These are phyloP conservation scores for Psilocybe cyanescens DNA, from an alignment of 768 basidiomycete genomes.

Conservation along the genomic window DNA sequence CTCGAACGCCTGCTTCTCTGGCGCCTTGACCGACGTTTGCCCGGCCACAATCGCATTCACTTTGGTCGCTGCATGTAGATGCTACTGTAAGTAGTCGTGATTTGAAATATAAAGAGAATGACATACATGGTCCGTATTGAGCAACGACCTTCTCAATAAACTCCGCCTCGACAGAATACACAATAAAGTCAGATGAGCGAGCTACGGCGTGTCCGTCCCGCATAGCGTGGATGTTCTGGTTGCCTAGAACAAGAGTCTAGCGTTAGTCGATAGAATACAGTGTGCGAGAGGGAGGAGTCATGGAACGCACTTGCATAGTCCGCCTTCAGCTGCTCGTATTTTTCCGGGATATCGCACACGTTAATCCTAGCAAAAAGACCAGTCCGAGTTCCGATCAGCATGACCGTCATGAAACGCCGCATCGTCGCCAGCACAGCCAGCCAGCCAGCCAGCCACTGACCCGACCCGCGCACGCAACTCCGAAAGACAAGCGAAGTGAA, in stretches of 20 bases:
- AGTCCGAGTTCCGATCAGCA: too few species aligned
- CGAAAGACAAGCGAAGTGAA: too few species aligned
- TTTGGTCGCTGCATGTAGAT: constrained; percentile 76
- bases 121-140: constrained; percentile 90
- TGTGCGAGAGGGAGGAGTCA: neutral
- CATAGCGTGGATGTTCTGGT: constrained; percentile 66
- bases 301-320: constrained; percentile 60
- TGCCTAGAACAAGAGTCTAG: constrained; percentile 34
- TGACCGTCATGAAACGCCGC: too few species aligned
- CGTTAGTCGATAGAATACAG: neutral
- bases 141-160: constrained; percentile 34
- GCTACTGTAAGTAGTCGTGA: constrained; percentile 59
- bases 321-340: constrained; percentile 62
- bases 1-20: constrained; percentile 90
- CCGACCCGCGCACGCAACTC: too few species aligned
- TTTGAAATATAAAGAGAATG: too few species aligned
- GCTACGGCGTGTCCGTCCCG: constrained; percentile 64
- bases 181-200: too few species aligned
- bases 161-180: too few species aligned
- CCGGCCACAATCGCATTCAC: constrained; percentile 63
- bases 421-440: too few species aligned
- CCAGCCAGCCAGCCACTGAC: too few species aligned
- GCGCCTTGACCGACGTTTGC: constrained; percentile 96
- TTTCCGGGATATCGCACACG: constrained; percentile 85
- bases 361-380: constrained; percentile 60